A percentile compares a stretch with the other conserved stretches of the same genome.
Evolutionary conservation across 495 filamentous ascomycete genomes (phyloP).

Genomic region (Daldinia loculata): DNA sequence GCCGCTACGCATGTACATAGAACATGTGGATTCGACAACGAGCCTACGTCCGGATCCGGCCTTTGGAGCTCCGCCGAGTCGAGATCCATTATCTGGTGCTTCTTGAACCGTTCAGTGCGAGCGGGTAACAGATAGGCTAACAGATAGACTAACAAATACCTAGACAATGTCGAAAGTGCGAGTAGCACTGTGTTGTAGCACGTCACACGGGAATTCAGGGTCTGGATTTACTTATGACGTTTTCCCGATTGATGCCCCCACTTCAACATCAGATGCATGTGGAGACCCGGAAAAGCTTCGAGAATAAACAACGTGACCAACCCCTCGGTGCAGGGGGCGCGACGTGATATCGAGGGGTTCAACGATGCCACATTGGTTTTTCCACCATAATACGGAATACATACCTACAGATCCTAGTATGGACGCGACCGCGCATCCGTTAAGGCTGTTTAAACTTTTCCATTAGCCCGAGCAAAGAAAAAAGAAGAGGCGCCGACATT

Average conservation of each 20-base stretch:
- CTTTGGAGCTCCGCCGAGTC: constrained; percentile 19
- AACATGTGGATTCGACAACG: constrained; percentile 25
- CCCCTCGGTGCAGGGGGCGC: constrained; percentile 38
- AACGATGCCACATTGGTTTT: constrained; percentile 14
- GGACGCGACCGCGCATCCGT: constrained; percentile 9
- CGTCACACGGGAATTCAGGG: constrained; percentile 42
- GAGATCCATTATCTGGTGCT: constrained; percentile 23
- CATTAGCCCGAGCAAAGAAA: constrained; percentile 21
- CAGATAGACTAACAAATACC: neutral
- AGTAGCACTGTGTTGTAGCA: constrained; percentile 38
- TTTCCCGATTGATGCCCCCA: constrained; percentile 40
- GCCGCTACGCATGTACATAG: constrained; percentile 21
- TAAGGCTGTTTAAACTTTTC: constrained; percentile 8
- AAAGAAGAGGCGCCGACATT: neutral
- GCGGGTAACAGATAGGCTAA: constrained; percentile 11
- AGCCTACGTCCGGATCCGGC: constrained; percentile 29
- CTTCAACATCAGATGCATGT: constrained; percentile 41
- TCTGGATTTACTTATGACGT: constrained; percentile 41
- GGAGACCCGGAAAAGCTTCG: constrained; percentile 43
- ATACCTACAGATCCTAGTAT: constrained; percentile 10
- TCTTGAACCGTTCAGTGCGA: constrained; percentile 12
- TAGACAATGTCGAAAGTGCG: constrained; percentile 5
- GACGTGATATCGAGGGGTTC: constrained; percentile 31
- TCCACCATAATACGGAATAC: neutral
- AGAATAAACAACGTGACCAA: constrained; percentile 43